Percentiles rank a stretch among this genome's conserved stretches.
phyloP scores from a whole-genome alignment of 805 yeast species.

The Brettanomyces naardenensis region DNA sequence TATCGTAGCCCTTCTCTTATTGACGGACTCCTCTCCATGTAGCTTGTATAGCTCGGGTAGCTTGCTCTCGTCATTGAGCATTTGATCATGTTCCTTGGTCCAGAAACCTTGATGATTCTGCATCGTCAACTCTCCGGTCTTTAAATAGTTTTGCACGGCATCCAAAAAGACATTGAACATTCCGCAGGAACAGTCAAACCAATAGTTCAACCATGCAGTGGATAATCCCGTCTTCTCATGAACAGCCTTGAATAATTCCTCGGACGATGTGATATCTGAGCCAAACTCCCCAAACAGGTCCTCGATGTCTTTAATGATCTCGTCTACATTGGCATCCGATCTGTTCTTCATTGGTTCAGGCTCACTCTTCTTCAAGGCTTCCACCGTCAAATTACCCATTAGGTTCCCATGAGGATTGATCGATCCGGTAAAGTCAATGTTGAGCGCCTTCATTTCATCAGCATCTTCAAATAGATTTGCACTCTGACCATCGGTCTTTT shows the following conservation, averaged over 20 bases:
- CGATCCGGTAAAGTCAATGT: conserved; percentile 3
- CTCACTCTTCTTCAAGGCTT: conserved; percentile 18
- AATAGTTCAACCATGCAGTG: conserved; percentile 24
- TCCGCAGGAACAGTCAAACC: conserved; percentile 29
- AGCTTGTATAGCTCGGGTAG: conserved; percentile 17
- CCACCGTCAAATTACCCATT: conserved; percentile 11
- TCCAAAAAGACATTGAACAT: conserved; percentile 23
- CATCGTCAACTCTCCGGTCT: conserved; percentile 22
- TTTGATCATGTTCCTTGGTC: conserved; percentile 25
- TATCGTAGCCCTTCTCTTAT: conserved; percentile 24
- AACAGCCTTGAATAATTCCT: conserved; percentile 21
- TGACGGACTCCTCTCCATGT: conserved; percentile 25
- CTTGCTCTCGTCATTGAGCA: conserved; percentile 19
- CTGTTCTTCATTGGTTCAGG: conserved; percentile 24
- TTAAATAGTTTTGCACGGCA: conserved; percentile 22
- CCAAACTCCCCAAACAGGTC: conserved; percentile 20
- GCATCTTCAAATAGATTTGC: conserved; percentile 26
- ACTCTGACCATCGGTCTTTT: conserved; percentile 5
- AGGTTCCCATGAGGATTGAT: conserved; percentile 1
- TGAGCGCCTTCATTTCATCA: conserved; percentile 3
- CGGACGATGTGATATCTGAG: conserved; percentile 18
- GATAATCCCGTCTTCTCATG: conserved; percentile 23
- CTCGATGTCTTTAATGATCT: conserved; percentile 16
- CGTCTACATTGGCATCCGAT: conserved; percentile 14
- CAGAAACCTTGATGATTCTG: conserved; percentile 23